phyloP scores from a whole-genome alignment of 139 green algal genomes.

The Chlamydomonas urium region DNA sequence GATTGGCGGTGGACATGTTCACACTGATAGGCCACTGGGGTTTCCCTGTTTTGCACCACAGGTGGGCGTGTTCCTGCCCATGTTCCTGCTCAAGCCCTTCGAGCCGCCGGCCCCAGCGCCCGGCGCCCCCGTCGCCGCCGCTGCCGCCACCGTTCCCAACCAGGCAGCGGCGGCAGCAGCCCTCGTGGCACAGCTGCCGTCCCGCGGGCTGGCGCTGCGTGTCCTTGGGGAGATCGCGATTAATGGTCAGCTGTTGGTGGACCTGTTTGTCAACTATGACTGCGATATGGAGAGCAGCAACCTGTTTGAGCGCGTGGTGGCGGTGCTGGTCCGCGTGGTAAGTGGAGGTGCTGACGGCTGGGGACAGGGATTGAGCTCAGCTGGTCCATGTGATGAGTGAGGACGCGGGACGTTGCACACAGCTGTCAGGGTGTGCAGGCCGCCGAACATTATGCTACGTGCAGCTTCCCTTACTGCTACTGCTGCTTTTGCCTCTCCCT shows the following conservation, averaged over 20 bases:
- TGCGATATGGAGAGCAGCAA: conserved; percentile 87
- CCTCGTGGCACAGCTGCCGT: not conserved
- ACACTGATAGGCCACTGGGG: not conserved
- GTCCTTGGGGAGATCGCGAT: not conserved
- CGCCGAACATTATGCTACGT: no score
- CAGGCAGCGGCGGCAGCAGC: not conserved
- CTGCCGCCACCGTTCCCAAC: no score
- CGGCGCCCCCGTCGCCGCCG: no score
- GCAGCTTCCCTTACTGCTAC: no score
- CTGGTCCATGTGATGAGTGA: not conserved
- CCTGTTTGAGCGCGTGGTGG: conserved; percentile 86
- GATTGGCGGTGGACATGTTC: no score
- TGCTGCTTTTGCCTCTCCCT: no score
- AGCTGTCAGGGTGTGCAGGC: not conserved
- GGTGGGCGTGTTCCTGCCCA: conserved; percentile 95
- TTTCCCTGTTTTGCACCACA: not conserved
- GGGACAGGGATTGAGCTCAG: conserved; percentile 4
- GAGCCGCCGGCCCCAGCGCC: conserved; percentile 28
- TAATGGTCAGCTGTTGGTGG: conserved; percentile 89
- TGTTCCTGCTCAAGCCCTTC: conserved; percentile 87
- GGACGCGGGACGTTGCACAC: not conserved
- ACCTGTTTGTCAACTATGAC: conserved; percentile 97
- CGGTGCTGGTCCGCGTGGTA: conserved; percentile 76
- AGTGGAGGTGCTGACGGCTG: conserved; percentile 33
- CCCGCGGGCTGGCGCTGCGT: not conserved